Percentiles rank a stretch among this genome's conserved stretches.
Evolutionary conservation across 78 protist genomes (phyloP).

Genomic region (Dictyostelium brefeldianum): DNA sequence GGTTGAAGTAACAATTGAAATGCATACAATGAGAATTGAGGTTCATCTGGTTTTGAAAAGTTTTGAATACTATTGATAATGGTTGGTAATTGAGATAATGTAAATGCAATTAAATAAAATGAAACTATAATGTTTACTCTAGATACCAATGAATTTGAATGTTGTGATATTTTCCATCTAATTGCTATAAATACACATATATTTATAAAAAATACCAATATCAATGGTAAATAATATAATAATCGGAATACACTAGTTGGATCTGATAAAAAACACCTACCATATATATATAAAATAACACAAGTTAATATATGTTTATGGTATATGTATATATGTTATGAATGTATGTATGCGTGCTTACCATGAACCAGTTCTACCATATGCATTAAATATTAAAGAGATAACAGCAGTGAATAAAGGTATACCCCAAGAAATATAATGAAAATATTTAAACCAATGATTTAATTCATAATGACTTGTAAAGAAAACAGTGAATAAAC

Average conservation of each 20-base stretch:
- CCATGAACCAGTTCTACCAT: constrained; percentile 69
- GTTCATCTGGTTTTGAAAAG: constrained; percentile 54
- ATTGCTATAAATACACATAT: constrained; percentile 42
- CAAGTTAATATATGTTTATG: neutral
- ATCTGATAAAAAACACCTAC: constrained; percentile 53
- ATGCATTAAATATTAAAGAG: constrained; percentile 50
- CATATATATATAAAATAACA: neutral
- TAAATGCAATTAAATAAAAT: constrained; percentile 77
- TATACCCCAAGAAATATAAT: constrained; percentile 56
- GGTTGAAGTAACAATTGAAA: constrained; percentile 77
- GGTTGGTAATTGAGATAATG: constrained; percentile 77
- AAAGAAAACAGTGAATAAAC: constrained; percentile 50
- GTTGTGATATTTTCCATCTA: constrained; percentile 57
- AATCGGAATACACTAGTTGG: constrained; percentile 58
- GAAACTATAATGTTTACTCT: constrained; percentile 70
- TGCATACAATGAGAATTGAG: constrained; percentile 43
- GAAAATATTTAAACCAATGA: constrained; percentile 38
- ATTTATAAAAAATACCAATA: constrained; percentile 62
- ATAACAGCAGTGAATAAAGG: constrained; percentile 40
- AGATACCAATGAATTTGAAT: constrained; percentile 60
- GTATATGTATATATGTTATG: neutral
- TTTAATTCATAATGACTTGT: constrained; percentile 21
- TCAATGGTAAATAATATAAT: constrained; percentile 52
- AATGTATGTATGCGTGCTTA: neutral
- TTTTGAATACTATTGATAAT: constrained; percentile 80